These are phyloP conservation scores for Fusarium sororula DNA, from an alignment of 2,329 filamentous ascomycete genomes.

Conservation along the genomic window DNA sequence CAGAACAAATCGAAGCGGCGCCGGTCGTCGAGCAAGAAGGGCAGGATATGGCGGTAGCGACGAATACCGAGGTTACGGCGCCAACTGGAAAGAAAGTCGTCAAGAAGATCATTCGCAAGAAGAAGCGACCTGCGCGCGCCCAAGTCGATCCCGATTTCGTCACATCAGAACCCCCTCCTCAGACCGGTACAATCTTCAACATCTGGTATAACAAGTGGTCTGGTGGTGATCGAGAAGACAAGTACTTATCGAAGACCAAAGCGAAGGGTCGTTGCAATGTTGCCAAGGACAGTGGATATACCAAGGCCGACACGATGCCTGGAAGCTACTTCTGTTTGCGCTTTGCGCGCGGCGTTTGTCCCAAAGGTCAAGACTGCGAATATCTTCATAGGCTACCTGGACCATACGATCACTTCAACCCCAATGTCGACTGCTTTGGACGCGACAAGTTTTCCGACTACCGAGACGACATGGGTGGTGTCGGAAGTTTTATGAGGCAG, in stretches of 20 bases:
- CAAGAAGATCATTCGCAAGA: conserved; percentile 92
- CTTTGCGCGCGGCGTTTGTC: conserved; percentile 84
- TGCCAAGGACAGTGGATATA: conserved; percentile 80
- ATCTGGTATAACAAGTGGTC: conserved; percentile 99
- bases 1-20: conserved; percentile 41
- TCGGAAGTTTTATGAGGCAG: conserved; percentile 91
- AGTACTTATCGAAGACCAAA: conserved; percentile 82
- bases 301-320: conserved; percentile 76
- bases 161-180: conserved; percentile 84
- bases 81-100: conserved; percentile 67
- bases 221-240: conserved; percentile 93
- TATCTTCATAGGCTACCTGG: conserved; percentile 91
- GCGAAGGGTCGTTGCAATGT: conserved; percentile 90
- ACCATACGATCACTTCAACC: conserved; percentile 89
- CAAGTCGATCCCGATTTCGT: conserved; percentile 89
- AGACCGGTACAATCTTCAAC: conserved; percentile 96
- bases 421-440: conserved; percentile 90
- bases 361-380: conserved; percentile 91
- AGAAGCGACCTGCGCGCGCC: conserved; percentile 86
- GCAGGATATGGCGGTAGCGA: conserved; percentile 48
- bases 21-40: conserved; percentile 40
- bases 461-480: conserved; percentile 96
- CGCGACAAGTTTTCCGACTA: conserved; percentile 93
- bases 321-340: conserved; percentile 94
- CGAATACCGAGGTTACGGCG: conserved; percentile 56